phyloP scores from a whole-genome alignment of 192 early-diverging fungal genomes.

The Entomortierella beljakovae region DNA sequence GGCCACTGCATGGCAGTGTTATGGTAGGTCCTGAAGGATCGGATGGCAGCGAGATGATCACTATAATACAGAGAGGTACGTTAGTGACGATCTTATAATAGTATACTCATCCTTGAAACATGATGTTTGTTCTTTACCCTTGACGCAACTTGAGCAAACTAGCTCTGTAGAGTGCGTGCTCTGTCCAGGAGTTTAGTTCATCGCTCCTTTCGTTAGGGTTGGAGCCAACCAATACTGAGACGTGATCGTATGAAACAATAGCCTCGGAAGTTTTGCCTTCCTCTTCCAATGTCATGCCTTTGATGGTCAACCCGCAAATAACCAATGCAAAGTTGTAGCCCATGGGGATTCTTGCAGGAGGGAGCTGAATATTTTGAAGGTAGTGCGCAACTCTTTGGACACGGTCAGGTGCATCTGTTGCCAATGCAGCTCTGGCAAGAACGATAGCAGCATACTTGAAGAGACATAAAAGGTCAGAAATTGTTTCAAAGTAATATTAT shows the following conservation, averaged over 20 bases:
- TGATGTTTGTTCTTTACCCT: slow-evolving; percentile 39
- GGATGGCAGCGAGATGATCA: slow-evolving; percentile 36
- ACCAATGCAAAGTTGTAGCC: slow-evolving; percentile 75
- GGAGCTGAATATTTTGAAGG: slow-evolving; percentile 55
- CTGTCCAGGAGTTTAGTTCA: slow-evolving; percentile 74
- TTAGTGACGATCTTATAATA: background rate
- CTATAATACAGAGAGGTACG: background rate
- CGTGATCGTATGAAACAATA: slow-evolving; percentile 64
- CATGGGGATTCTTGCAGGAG: slow-evolving; percentile 48
- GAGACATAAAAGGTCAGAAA: background rate
- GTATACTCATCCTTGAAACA: background rate
- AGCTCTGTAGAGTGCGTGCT: slow-evolving; percentile 78
- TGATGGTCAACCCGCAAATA: slow-evolving; percentile 69
- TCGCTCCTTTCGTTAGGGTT: slow-evolving; percentile 57
- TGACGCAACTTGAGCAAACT: slow-evolving; percentile 62
- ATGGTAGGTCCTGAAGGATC: slow-evolving; percentile 39
- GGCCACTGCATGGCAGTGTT: slow-evolving; percentile 25
- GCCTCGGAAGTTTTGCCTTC: slow-evolving; percentile 60
- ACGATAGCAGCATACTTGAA: slow-evolving; percentile 46
- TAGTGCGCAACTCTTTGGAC: slow-evolving; percentile 47
- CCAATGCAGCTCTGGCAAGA: slow-evolving; percentile 40
- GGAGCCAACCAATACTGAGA: slow-evolving; percentile 56
- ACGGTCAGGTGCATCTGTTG: slow-evolving; percentile 45
- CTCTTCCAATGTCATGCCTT: slow-evolving; percentile 66
- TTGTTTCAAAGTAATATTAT: background rate